These are phyloP conservation scores for Scheffersomyces coipomensis DNA, from an alignment of 805 yeast species.

Conservation along the genomic window DNA sequence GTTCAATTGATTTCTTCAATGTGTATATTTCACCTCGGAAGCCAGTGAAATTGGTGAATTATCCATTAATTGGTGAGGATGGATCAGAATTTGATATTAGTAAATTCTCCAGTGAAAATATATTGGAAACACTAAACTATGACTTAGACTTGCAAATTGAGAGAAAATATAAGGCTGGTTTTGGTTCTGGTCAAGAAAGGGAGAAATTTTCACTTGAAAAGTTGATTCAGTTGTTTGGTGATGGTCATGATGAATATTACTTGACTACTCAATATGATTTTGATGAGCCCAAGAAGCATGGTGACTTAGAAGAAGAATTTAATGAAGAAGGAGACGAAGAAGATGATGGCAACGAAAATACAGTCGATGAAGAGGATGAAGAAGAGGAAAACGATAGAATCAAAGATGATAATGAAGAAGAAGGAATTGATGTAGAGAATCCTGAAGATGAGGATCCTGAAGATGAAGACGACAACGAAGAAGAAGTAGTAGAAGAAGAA, in stretches of 20 bases:
- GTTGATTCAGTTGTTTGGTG: conserved; percentile 40
- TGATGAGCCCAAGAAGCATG: conserved; percentile 13
- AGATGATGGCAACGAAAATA: conserved; percentile 10
- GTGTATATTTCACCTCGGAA: conserved; percentile 40
- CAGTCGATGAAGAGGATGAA: conserved; percentile 14
- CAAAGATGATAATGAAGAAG: conserved; percentile 14
- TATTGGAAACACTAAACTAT: conserved; percentile 37
- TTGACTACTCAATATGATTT: conserved; percentile 72
- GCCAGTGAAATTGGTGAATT: conserved; percentile 42
- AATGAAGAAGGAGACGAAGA: conserved; percentile 13
- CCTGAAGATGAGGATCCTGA: conserved; percentile 8
- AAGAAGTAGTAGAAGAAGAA: conserved; percentile 1
- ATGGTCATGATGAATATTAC: conserved; percentile 45
- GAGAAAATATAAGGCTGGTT: conserved; percentile 57
- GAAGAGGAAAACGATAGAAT: conserved; percentile 6
- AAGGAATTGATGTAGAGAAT: conserved; percentile 20
- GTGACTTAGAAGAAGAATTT: conserved; percentile 6
- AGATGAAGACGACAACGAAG: conserved; percentile 12
- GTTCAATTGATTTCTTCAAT: conserved; percentile 28
- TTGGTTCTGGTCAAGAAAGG: conserved; percentile 63
- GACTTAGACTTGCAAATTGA: conserved; percentile 53
- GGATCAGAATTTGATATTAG: conserved; percentile 24
- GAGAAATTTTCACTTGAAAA: conserved; percentile 49
- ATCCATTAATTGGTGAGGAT: not conserved
- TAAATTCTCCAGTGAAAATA: conserved; percentile 28